phyloP scores from a whole-genome alignment of 106 monocot genomes.

The Cymbidium sinense region DNA sequence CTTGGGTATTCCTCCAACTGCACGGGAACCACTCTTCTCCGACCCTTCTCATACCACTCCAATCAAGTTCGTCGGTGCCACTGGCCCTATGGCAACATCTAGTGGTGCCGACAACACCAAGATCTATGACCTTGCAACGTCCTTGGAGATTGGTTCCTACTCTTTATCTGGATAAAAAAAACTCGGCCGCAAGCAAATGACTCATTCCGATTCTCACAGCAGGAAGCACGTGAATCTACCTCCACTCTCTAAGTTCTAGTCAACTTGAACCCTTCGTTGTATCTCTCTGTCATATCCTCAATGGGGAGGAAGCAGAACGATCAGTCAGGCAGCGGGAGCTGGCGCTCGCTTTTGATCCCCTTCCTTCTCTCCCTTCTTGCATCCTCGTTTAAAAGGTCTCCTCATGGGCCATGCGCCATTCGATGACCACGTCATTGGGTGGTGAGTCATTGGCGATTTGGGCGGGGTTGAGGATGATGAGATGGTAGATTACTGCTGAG shows the following conservation, averaged over 20 bases:
- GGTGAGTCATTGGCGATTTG: not conserved
- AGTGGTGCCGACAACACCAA: slow-evolving; percentile 76
- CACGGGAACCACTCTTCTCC: slow-evolving; percentile 77
- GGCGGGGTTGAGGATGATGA: slow-evolving; percentile 3
- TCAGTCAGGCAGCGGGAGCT: slow-evolving; percentile 5
- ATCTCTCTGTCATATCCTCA: not conserved
- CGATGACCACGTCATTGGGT: not conserved
- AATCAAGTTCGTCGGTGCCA: slow-evolving; percentile 64
- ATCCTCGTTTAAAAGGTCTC: slow-evolving; percentile 41
- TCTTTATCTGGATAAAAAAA: too few relatives aligned
- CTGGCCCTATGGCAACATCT: slow-evolving; percentile 67
- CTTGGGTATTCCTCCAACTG: too few relatives aligned
- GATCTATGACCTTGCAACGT: too few relatives aligned
- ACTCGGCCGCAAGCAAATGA: too few relatives aligned
- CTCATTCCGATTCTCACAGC: too few relatives aligned
- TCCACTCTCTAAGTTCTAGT: not conserved
- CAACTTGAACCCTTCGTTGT: not conserved
- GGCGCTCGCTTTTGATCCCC: slow-evolving; percentile 7
- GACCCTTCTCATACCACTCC: slow-evolving; percentile 65
- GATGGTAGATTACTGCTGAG: slow-evolving; percentile 63
- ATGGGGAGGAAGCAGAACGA: slow-evolving; percentile 38
- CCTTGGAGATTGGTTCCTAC: slow-evolving; percentile 66
- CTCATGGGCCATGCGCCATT: slow-evolving; percentile 15
- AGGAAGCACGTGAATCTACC: too few relatives aligned
- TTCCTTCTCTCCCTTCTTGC: slow-evolving; percentile 30